Percentiles rank a stretch among this genome's conserved stretches.
Evolutionary conservation across 441 rosid species (phyloP).

Genomic region (Isatis lusitanica): DNA sequence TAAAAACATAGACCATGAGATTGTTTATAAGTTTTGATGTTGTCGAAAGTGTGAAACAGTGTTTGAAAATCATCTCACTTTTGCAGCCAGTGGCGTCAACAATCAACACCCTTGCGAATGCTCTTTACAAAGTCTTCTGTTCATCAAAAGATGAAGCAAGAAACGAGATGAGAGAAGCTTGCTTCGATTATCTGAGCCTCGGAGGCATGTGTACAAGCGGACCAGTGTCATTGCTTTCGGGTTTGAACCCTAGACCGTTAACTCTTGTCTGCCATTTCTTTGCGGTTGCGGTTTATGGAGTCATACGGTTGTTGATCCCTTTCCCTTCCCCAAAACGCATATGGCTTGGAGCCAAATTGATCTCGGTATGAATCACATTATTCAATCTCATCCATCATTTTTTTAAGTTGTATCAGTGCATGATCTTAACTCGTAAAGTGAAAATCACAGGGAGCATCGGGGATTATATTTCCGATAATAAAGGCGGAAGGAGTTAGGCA

Average conservation of each 20-base stretch:
- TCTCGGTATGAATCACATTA: slow-evolving; percentile 44
- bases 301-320: slow-evolving; percentile 74
- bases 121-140: slow-evolving; percentile 80
- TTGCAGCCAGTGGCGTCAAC: slow-evolving; percentile 88
- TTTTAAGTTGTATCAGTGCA: not conserved
- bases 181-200: slow-evolving; percentile 78
- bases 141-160: slow-evolving; percentile 72
- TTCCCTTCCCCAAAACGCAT: slow-evolving; percentile 78
- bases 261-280: slow-evolving; percentile 81
- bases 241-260: slow-evolving; percentile 73
- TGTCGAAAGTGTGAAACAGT: not conserved
- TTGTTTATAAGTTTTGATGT: not conserved
- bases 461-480: slow-evolving; percentile 86
- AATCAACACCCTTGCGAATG: slow-evolving; percentile 80
- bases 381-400: not conserved
- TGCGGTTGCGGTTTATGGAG: slow-evolving; percentile 78
- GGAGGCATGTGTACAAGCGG: slow-evolving; percentile 74
- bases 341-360: slow-evolving; percentile 77
- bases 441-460: slow-evolving; percentile 69
- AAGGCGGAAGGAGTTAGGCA: slow-evolving; percentile 90
- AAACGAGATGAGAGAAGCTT: slow-evolving; percentile 80
- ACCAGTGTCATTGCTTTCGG: slow-evolving; percentile 75
- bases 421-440: not conserved
- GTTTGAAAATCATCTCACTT: not conserved
- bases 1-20: slow-evolving; percentile 25